phyloP scores from a whole-genome alignment of 148 eudicot species.

The Persicaria tinctoria region DNA sequence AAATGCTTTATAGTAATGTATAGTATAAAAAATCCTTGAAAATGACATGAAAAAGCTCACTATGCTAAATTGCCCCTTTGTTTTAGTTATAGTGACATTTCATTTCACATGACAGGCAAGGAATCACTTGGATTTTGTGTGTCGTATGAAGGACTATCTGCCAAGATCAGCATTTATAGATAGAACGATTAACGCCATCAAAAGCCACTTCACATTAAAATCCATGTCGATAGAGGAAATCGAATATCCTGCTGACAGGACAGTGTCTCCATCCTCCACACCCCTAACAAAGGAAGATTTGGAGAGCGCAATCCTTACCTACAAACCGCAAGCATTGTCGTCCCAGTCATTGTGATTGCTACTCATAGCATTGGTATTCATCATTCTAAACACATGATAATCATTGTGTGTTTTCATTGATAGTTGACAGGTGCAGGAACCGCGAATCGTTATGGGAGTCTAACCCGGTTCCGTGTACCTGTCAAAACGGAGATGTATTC shows the following conservation, averaged over 20 bases:
- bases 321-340: conserved; percentile 9
- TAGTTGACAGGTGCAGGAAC: no score
- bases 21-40: no score
- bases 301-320: conserved; percentile 19
- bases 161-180: conserved; percentile 51
- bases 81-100: conserved; percentile 9
- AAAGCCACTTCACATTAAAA: conserved; percentile 38
- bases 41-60: no score
- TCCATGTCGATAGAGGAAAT: conserved; percentile 31
- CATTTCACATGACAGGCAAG: conserved; percentile 41
- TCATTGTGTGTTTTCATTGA: no score
- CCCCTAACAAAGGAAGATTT: conserved; percentile 41
- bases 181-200: conserved; percentile 43
- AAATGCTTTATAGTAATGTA: no score
- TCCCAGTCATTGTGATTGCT: conserved; percentile 15
- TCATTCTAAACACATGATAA: background rate
- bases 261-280: conserved; percentile 48
- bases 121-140: conserved; percentile 66
- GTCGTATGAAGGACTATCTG: conserved; percentile 71
- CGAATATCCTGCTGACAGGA: conserved; percentile 18
- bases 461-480: no score
- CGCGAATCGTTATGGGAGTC: no score
- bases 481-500: no score
- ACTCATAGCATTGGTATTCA: background rate
- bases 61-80: background rate